These are phyloP conservation scores for Orbilia brochopaga DNA, from an alignment of 2,329 filamentous ascomycete genomes.

Conservation along the genomic window DNA sequence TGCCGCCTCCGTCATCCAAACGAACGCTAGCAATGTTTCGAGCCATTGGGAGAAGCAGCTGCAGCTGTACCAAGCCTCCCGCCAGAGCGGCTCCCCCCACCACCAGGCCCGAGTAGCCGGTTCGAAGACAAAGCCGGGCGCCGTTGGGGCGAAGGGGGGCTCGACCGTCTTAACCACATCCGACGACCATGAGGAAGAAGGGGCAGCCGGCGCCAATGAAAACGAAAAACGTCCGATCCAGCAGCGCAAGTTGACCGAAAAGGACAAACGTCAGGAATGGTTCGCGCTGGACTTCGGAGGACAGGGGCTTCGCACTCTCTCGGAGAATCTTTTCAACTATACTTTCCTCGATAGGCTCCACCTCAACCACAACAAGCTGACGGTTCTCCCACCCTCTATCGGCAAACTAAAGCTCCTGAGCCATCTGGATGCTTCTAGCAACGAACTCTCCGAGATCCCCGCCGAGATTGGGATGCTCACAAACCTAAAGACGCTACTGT, in stretches of 20 bases:
- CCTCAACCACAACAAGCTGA: conserved; percentile 89
- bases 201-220: conserved; percentile 59
- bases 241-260: conserved; percentile 69
- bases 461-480: conserved; percentile 96
- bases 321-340: conserved; percentile 81
- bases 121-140: conserved; percentile 37
- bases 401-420: conserved; percentile 80
- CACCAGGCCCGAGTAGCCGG: conserved; percentile 63
- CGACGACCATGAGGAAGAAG: conserved; percentile 60
- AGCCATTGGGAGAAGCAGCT: conserved; percentile 88
- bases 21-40: conserved; percentile 51
- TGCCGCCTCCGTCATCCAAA: conserved; percentile 23
- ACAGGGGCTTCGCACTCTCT: conserved; percentile 86
- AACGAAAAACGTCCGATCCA: conserved; percentile 56
- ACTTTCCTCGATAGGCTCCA: conserved; percentile 89
- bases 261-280: conserved; percentile 80
- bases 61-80: conserved; percentile 75
- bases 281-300: conserved; percentile 91
- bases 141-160: conserved; percentile 51
- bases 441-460: conserved; percentile 80
- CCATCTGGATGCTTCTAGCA: conserved; percentile 85
- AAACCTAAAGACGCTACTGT: conserved; percentile 79
- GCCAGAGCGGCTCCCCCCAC: conserved; percentile 71
- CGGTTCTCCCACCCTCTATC: conserved; percentile 77
- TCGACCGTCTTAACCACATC: conserved; percentile 53